These are phyloP conservation scores for Mycocentrospora acerina DNA, from an alignment of 2,329 filamentous ascomycete species.

Conservation along the genomic window DNA sequence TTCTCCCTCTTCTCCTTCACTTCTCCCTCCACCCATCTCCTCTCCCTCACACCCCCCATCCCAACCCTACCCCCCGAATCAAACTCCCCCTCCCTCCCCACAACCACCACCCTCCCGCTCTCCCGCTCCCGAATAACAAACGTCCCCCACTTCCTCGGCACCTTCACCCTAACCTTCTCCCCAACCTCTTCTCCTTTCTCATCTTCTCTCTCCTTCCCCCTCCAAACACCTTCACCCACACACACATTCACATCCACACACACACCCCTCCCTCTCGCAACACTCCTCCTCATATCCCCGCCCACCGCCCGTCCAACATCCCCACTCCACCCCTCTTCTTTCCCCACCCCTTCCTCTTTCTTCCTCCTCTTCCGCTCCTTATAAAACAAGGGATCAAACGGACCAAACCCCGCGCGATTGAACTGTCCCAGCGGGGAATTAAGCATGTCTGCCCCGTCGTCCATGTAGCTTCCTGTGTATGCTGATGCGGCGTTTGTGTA, in stretches of 20 bases:
- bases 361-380: slow-evolving; percentile 9
- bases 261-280: slow-evolving; percentile 9
- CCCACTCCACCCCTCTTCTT: slow-evolving; percentile 14
- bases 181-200: slow-evolving; percentile 4
- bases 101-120: slow-evolving; percentile 25
- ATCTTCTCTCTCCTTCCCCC: no score
- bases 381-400: slow-evolving; percentile 17
- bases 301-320: slow-evolving; percentile 22
- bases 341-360: not conserved
- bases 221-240: no score
- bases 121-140: slow-evolving; percentile 28
- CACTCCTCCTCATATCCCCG: slow-evolving; percentile 22
- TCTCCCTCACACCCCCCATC: slow-evolving; percentile 1
- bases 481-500: slow-evolving; percentile 9
- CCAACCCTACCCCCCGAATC: slow-evolving; percentile 20
- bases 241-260: slow-evolving; percentile 8
- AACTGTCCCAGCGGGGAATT: no score
- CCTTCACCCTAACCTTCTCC: slow-evolving; percentile 14
- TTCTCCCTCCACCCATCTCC: slow-evolving; percentile 11
- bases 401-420: slow-evolving; percentile 18
- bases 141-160: slow-evolving; percentile 20
- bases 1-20: slow-evolving; percentile 1
- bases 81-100: slow-evolving; percentile 28
- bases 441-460: slow-evolving; percentile 30
- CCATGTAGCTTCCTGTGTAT: slow-evolving; percentile 30